These are phyloP conservation scores for Aureobasidium sp. DNA, from an alignment of 2,329 filamentous ascomycete species.

Conservation along the genomic window DNA sequence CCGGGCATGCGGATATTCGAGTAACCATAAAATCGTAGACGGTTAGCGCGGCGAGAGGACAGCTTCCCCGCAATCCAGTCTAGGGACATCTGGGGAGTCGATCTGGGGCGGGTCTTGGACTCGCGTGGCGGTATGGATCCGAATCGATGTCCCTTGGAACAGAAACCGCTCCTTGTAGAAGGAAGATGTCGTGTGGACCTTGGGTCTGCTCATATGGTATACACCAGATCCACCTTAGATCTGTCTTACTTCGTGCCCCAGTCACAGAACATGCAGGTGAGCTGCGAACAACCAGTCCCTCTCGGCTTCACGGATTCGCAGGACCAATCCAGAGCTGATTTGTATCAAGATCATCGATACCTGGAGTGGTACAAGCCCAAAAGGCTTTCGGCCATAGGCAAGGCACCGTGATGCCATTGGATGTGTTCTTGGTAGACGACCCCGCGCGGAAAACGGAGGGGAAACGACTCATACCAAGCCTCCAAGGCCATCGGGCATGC, in stretches of 20 bases:
- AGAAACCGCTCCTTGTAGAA: not conserved
- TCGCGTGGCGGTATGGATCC: not conserved
- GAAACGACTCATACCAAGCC: not conserved
- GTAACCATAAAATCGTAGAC: not conserved
- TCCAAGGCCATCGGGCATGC: conserved; percentile 1
- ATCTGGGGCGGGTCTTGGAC: not conserved
- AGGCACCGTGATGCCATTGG: conserved; percentile 12
- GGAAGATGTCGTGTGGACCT: not conserved
- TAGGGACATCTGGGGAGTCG: not conserved
- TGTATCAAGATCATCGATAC: conserved; percentile 2
- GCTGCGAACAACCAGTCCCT: not conserved
- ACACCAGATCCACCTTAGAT: not conserved
- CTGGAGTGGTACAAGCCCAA: not conserved
- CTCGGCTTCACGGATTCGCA: not conserved
- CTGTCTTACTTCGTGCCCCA: not conserved
- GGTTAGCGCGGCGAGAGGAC: not conserved
- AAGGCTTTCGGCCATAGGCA: conserved; percentile 7
- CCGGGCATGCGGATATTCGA: conserved; percentile 7
- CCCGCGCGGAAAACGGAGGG: conserved; percentile 5
- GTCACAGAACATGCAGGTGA: not conserved
- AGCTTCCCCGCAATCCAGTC: not conserved
- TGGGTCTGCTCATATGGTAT: not conserved
- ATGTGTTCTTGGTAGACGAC: not conserved
- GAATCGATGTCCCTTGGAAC: not conserved
- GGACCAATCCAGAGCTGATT: not conserved